Evolutionary conservation across 305 asterid genomes (phyloP), one percentile per base, ranked within the genome.

Genomic region (Solanum hybrid): DNA sequence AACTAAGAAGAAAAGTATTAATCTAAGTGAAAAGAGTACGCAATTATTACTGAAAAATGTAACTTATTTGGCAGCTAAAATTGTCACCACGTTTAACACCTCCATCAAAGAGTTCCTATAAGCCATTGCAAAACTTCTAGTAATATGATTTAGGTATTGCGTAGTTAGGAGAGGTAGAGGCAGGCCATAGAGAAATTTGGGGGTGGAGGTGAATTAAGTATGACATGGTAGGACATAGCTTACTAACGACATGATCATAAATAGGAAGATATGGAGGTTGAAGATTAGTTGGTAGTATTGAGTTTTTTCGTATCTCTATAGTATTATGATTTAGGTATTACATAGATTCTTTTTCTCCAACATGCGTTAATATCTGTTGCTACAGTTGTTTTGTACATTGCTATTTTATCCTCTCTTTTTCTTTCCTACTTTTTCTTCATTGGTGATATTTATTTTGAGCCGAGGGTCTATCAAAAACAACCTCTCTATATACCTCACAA

Each of bases 101-200:
- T 20, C 6, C 24, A 64, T 3, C 28, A 64, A 64, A 64, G 73
- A 22, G 28, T 8, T 0, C 28, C 73, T 22, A 22, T 64, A 64
- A 3, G 28, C 0, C 24, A 57, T 61, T 24, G 1, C 71, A 61
- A 0, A 61, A 20, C 26, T 61, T 61, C 0, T 7, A 57, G 69
- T 57, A 57, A 18, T 18, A 57, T 57, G 8, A 57, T 57, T 9
- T 9, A n/a, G 13, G 74, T 67, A 67, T 9, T 22, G 5, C 7
- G 1, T 24, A 69, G 4, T 11, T 4, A 8, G 24, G 26, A 61
- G 26, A 8, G 71, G 71, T 61, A 61, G 11, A 61, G 71, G 73
- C 0, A 20, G 73, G 73, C 26, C 26, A 9, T 61, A 20, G 71
- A 51, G 9, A 22, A 0, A 61, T 20, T 61, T 8, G 73, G 73